Base-by-base conservation (phyloP, 2,329 filamentous ascomycete genomes). In the Emydomyces testavorans region DNA sequence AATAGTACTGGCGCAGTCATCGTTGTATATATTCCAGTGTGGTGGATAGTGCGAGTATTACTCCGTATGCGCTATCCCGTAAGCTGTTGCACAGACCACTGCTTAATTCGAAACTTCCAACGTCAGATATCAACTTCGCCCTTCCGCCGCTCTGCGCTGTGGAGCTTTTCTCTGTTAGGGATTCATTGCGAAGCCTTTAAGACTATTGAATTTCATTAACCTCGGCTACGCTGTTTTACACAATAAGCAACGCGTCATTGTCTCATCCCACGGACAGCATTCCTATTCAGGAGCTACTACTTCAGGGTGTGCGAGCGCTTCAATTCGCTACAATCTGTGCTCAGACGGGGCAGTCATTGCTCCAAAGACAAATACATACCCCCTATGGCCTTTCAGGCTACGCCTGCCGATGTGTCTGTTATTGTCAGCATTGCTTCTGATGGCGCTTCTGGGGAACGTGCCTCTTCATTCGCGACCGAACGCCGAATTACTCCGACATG, bases 401-500 rank as follows among this genome's bases (percentile, higher is more conserved):
- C 65, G 0, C 64, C 65, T 3, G 48, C 55, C 40, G 66, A 69
- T 54, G 55, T 69, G 24, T 61, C 65, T 37, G 65, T 68, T 50
- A 56, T 64, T 35, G 64, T 69, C 48, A 65, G 65, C 38, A 62
- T 63, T 28, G 57, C 64, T 5, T 21, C 48, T 26, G 48, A 51
- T 38, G 15, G 11, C 15, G 43, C 49, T 16, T 47, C 55, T 42
- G 44, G 36, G 35, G 53, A 47, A 31, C 52, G 53, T 28, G 50
- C 53, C 11, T 57, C 61, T 15, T 62, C 71, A 37, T 64, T 71
- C 40, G 78, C 82, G 41, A 89, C 87, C 44, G 92, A 98, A 70
- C 84, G 90, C 52, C 85, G 92, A 56, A 80, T 96, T 64, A 90
- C 86, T 21, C 90, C 90, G 11, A 83, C 89, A 56, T 98, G 92